Evolutionary conservation across 768 basidiomycete genomes (phyloP), one percentile per base, ranked within the genome.

Genomic region (Clavaria fumosa): DNA sequence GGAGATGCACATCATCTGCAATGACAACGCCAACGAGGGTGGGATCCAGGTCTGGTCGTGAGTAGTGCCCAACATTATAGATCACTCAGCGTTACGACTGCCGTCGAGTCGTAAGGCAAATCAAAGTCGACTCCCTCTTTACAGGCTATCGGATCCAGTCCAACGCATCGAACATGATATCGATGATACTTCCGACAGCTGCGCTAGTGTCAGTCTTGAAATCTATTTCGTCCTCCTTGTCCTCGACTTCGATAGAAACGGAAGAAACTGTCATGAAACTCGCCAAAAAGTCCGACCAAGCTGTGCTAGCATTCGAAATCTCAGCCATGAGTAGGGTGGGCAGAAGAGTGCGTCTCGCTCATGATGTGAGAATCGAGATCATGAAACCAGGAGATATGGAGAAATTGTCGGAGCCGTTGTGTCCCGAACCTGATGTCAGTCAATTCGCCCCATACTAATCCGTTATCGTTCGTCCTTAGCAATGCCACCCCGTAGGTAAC

Each of bases 1-100:
- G 10, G 72, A 70, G 24, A 76, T 89, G 64, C 75, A 77, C 43
- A 72, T 90, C 41, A 88, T 91, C 38, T 90, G 88, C 61, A 78
- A 79, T 41, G 70, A 64, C 35, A 81, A 85, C 38, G 69, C 71
- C 26, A 78, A 75, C 47, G 82, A 85, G 47, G 83, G 81, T 1
- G 83, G 83, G 3, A 75, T 86, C 3, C 86, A 90, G 53, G 83
- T 90, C 36, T 90, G 88, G 88, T 63, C 62, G 59, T 64, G 34
- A 30, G 56, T 43, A 32, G n/a, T n/a, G 23, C 14, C 21, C 7
- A 20, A 12, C 3, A 19, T 7, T 4, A 30, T 12, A n/a, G 34
- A 23, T 35, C 20, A 27, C 4, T 9, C 26, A 17, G 11, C 3
- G n/a, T n/a, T n/a, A n/a, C n/a, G n/a, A n/a, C n/a, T n/a, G n/a